Percentiles rank a stretch among this genome's conserved stretches.
Evolutionary conservation across 2,329 filamentous ascomycete species (phyloP).

Genomic region (Trichophyton mentagrophytes): DNA sequence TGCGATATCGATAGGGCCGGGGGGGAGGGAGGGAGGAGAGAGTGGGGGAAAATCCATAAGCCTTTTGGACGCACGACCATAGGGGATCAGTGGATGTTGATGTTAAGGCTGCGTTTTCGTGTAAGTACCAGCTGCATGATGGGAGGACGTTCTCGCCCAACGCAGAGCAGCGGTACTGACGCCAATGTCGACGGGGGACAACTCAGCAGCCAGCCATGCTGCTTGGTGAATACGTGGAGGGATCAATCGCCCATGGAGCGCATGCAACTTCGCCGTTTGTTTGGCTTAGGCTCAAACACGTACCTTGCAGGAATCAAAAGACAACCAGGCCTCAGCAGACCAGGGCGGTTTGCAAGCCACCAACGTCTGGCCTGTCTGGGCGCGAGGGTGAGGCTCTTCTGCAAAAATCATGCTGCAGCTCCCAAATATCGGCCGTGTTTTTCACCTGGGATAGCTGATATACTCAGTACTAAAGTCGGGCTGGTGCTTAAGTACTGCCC

Average conservation of each 20-base stretch:
- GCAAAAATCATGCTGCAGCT: neutral
- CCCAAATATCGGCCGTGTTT: neutral
- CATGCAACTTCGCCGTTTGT: conserved; percentile 1
- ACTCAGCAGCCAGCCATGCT: conserved; percentile 2
- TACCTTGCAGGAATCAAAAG: neutral
- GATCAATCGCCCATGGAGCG: neutral
- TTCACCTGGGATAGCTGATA: neutral
- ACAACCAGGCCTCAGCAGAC: neutral
- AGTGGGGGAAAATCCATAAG: neutral
- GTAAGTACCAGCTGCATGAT: neutral
- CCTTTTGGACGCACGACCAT: neutral
- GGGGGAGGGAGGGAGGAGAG: too few relatives aligned
- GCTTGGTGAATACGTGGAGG: neutral
- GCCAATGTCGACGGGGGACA: conserved; percentile 1
- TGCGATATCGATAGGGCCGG: neutral
- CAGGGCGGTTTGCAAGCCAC: neutral
- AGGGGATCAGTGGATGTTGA: neutral
- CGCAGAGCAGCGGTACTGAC: neutral
- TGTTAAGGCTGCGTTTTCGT: neutral
- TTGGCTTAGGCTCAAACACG: conserved; percentile 1
- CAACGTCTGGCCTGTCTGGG: neutral
- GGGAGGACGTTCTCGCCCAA: neutral
- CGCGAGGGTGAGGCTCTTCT: conserved; percentile 1
- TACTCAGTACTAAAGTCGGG: neutral
- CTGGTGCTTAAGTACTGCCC: neutral